phyloP scores from a whole-genome alignment of 768 basidiomycete species.

The Lactarius indigo region DNA sequence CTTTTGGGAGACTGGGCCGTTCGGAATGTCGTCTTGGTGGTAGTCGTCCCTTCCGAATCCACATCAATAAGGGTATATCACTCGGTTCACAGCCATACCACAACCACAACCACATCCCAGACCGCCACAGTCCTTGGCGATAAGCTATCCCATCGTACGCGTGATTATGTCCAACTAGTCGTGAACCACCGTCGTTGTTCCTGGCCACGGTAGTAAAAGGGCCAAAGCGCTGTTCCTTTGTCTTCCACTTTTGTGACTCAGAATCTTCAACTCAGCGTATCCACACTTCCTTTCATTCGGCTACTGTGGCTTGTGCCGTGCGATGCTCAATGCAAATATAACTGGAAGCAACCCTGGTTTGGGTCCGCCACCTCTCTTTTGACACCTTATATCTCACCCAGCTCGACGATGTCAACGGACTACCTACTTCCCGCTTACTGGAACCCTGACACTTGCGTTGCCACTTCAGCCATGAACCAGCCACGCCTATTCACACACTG shows the following conservation, averaged over 20 bases:
- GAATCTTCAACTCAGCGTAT: neutral
- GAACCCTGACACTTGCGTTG: neutral
- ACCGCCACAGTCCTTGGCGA: neutral
- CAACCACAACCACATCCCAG: neutral
- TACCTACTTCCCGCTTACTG: neutral
- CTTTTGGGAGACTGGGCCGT: neutral
- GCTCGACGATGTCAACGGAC: neutral
- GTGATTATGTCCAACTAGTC: neutral
- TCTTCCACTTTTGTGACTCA: neutral
- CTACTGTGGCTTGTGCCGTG: neutral
- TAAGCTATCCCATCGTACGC: neutral
- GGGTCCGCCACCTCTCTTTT: neutral
- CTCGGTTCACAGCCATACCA: neutral
- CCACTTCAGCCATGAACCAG: neutral
- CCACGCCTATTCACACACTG: conserved; percentile 2
- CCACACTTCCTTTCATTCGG: neutral
- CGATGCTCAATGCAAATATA: neutral
- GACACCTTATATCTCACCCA: neutral
- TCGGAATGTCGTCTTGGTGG: neutral
- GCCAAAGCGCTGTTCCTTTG: neutral
- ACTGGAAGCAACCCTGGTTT: neutral
- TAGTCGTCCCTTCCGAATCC: neutral
- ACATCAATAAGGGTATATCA: neutral
- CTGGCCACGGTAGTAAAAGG: neutral
- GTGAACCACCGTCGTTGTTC: neutral